These are phyloP conservation scores for Claviceps arundinis DNA, from an alignment of 2,329 filamentous ascomycete species.

Conservation along the genomic window DNA sequence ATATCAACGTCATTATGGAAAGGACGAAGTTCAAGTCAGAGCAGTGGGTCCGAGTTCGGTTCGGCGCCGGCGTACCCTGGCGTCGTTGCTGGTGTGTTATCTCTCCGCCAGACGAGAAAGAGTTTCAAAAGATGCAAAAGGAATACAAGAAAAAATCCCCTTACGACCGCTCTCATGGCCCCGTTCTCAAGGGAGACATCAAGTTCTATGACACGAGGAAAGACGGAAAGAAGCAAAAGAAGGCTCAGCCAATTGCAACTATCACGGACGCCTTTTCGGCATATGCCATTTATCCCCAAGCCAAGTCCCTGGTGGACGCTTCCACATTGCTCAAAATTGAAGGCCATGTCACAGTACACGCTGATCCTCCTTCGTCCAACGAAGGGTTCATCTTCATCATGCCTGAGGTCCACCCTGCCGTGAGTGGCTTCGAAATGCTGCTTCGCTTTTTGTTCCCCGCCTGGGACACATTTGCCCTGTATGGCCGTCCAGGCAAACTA, in stretches of 20 bases:
- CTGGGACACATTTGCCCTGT: constrained; percentile 84
- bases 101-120: constrained; percentile 84
- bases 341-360: constrained; percentile 78
- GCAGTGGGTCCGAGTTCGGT: constrained; percentile 90
- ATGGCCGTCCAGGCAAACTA: constrained; percentile 75
- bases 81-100: constrained; percentile 95
- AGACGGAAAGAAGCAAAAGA: constrained; percentile 76
- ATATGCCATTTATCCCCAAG: constrained; percentile 91
- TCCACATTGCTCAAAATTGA: constrained; percentile 92
- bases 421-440: constrained; percentile 92
- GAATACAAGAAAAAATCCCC: constrained; percentile 66
- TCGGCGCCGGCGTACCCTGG: constrained; percentile 93
- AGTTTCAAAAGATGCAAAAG: constrained; percentile 72
- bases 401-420: constrained; percentile 85
- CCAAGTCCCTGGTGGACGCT: constrained; percentile 84
- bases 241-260: constrained; percentile 77
- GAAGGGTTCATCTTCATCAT: constrained; percentile 98
- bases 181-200: constrained; percentile 70
- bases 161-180: constrained; percentile 59
- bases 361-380: constrained; percentile 58
- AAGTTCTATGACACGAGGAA: constrained; percentile 81
- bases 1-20: constrained; percentile 81
- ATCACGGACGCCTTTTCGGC: constrained; percentile 84
- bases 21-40: constrained; percentile 63
- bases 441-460: constrained; percentile 84